A percentile compares a stretch with the other conserved stretches of the same genome.
phyloP scores from a whole-genome alignment of 2,329 filamentous ascomycete genomes.

The Trichoderma arundinaceum region DNA sequence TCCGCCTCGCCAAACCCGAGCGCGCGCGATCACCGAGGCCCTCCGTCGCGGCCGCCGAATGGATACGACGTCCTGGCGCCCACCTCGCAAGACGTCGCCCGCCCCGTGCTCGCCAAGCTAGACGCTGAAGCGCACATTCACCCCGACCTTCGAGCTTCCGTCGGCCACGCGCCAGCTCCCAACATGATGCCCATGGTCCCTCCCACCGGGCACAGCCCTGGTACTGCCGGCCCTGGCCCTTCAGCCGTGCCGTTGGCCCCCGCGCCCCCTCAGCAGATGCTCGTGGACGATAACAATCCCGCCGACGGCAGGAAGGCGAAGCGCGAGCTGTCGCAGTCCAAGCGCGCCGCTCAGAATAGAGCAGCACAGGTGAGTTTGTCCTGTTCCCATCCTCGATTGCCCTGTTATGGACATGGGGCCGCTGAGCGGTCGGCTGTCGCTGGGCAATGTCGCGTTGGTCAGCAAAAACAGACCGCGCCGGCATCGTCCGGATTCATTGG shows the following conservation, averaged over 20 bases:
- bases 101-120: slow-evolving; percentile 44
- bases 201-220: slow-evolving; percentile 42
- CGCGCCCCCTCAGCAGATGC: slow-evolving; percentile 40
- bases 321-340: slow-evolving; percentile 90
- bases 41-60: slow-evolving; percentile 48
- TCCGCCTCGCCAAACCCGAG: slow-evolving; percentile 39
- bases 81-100: slow-evolving; percentile 45
- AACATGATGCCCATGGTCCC: slow-evolving; percentile 50
- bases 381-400: not conserved
- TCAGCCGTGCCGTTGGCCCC: slow-evolving; percentile 42
- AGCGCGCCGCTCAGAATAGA: slow-evolving; percentile 94
- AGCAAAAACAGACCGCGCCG: slow-evolving; percentile 4
- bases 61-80: slow-evolving; percentile 52
- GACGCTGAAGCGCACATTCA: slow-evolving; percentile 56
- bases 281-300: slow-evolving; percentile 39
- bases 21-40: slow-evolving; percentile 42
- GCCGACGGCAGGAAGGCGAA: slow-evolving; percentile 76
- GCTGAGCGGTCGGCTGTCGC: not conserved
- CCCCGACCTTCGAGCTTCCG: slow-evolving; percentile 52
- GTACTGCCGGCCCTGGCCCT: slow-evolving; percentile 38
- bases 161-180: slow-evolving; percentile 40
- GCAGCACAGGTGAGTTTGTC: slow-evolving; percentile 81
- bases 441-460: slow-evolving; percentile 4
- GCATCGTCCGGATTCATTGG: slow-evolving; percentile 20
- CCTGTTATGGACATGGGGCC: not conserved